phyloP scores from a whole-genome alignment of 192 early-diverging fungal species.

The Backusella tuberculispora region DNA sequence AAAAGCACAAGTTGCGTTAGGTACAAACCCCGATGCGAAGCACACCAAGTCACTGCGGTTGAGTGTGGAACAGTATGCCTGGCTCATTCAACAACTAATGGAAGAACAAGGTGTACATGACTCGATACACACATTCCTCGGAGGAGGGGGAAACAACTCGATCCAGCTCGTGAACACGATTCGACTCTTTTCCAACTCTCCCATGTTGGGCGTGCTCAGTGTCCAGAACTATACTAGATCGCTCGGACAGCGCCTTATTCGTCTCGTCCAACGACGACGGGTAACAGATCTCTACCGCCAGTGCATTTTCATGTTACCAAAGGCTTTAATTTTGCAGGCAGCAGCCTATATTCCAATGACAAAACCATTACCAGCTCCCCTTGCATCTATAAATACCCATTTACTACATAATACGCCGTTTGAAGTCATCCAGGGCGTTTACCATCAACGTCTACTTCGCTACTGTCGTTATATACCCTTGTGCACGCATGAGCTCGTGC shows the following conservation, averaged over 20 bases:
- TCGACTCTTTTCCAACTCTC: not conserved
- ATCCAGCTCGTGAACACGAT: not conserved
- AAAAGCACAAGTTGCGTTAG: conserved; percentile 23
- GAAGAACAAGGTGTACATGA: conserved; percentile 34
- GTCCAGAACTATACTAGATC: conserved; percentile 13
- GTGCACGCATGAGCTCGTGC: conserved; percentile 23
- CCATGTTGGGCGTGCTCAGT: conserved; percentile 17
- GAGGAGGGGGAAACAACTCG: not conserved
- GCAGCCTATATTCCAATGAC: conserved; percentile 33
- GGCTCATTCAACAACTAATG: conserved; percentile 32
- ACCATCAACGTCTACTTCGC: conserved; percentile 20
- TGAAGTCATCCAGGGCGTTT: not conserved
- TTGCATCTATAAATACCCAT: not conserved
- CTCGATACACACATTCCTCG: conserved; percentile 1
- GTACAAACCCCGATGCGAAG: conserved; percentile 26
- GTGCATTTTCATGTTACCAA: conserved; percentile 29
- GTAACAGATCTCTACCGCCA: conserved; percentile 2
- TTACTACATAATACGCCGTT: conserved; percentile 13
- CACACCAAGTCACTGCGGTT: conserved; percentile 25
- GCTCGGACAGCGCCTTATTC: conserved; percentile 11
- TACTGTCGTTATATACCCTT: conserved; percentile 18
- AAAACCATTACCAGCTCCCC: conserved; percentile 19
- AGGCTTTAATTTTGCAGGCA: conserved; percentile 33
- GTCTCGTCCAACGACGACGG: conserved; percentile 14
- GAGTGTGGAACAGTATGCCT: conserved; percentile 30